Evolutionary conservation across 2,329 filamentous ascomycete genomes (phyloP), one percentile per base, ranked within the genome.

Genomic region (Endoconidiophora laricicola): DNA sequence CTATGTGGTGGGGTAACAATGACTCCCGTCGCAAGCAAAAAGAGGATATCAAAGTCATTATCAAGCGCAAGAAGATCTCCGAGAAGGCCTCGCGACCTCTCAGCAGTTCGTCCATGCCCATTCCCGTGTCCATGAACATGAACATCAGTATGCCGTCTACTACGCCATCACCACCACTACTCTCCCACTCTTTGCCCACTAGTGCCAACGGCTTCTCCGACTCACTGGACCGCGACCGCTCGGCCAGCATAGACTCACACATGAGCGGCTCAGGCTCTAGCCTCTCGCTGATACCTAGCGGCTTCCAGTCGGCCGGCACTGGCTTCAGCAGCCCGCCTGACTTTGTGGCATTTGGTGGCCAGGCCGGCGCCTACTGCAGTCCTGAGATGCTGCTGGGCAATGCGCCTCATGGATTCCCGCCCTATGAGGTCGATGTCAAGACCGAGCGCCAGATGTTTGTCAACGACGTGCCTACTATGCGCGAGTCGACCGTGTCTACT

Each of bases 1-100:
- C 91, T 37, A 78, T 85, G 68, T 98, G 91, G 91, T 98, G 91
- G 91, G 84, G 82, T 67, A 95, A 91, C 72, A 83, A 84, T 61
- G 87, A 94, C 56, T 79, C 83, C 61, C 76, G 91, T 58, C 78
- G 82, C 59, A 70, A 80, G 51, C 86, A 95, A 64, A 98, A 96
- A 69, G 91, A 96, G 62, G 71, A 81, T 58, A 94, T 98, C 73
- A 98, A 98, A 74, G 82, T 83, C 66, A 86, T 90, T 66, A 96
- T 98, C 72, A 95, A 94, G 78, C 79, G 82, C 63, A 96, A 91
- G 63, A 96, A 96, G 76, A 74, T 93, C 57, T 80, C 81, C 23
- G 90, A 95, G 68, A 94, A 94, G 77, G 72, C 77, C 48, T 73
- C 78, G 48, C 67, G 72, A 59, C 69, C 68, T 42, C 70, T 76